These are phyloP conservation scores for Borealophlyctis nickersoniae DNA, from an alignment of 192 early-diverging fungal genomes.

Conservation along the genomic window DNA sequence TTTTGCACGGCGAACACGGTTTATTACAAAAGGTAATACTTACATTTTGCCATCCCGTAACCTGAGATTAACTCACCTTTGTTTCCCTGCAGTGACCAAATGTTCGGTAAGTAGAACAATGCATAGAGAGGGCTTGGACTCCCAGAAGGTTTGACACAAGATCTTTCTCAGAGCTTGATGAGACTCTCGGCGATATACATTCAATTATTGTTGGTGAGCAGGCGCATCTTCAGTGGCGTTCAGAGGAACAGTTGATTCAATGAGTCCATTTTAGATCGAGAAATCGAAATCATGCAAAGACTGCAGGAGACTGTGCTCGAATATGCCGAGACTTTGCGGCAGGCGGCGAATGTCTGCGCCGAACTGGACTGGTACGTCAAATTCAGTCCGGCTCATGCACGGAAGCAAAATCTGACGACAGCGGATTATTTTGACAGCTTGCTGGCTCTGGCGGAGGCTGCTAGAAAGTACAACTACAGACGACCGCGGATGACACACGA, in stretches of 20 bases:
- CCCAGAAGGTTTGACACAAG: not conserved
- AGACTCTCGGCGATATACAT: slow-evolving; percentile 79
- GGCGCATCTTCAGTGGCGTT: too few relatives aligned
- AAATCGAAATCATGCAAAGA: slow-evolving; percentile 76
- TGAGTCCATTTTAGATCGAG: slow-evolving; percentile 56
- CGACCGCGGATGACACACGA: slow-evolving; percentile 56
- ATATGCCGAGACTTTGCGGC: slow-evolving; percentile 36
- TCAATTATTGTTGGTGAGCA: slow-evolving; percentile 61
- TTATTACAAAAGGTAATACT: slow-evolving; percentile 69
- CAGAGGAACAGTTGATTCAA: slow-evolving; percentile 30
- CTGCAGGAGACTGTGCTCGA: slow-evolving; percentile 59
- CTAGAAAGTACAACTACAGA: slow-evolving; percentile 51
- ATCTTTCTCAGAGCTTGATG: slow-evolving; percentile 63
- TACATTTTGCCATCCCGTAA: slow-evolving; percentile 35
- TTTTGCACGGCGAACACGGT: slow-evolving; percentile 63
- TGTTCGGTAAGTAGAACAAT: slow-evolving; percentile 16
- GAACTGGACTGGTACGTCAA: slow-evolving; percentile 71
- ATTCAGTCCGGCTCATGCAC: too few relatives aligned
- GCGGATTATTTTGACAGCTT: too few relatives aligned
- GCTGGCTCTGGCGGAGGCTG: slow-evolving; percentile 59
- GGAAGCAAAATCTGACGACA: too few relatives aligned
- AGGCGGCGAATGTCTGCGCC: slow-evolving; percentile 40
- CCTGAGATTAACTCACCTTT: not conserved
- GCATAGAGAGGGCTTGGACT: not conserved
- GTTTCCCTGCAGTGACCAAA: slow-evolving; percentile 16